phyloP scores from a whole-genome alignment of 2,329 filamentous ascomycete genomes.

The Aureobasidium namibiae region DNA sequence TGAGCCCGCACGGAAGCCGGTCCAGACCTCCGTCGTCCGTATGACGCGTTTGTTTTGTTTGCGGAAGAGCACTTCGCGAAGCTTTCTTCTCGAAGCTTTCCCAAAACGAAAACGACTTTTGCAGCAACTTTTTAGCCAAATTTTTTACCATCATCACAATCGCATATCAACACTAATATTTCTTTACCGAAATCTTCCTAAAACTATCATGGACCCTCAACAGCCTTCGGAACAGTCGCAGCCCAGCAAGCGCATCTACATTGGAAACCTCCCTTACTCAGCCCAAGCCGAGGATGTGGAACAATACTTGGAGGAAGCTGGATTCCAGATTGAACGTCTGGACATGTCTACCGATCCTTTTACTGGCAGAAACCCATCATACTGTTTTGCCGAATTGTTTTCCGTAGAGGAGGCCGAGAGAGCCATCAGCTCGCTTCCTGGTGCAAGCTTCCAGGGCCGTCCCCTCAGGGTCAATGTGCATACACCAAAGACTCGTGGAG shows the following conservation, averaged over 20 bases:
- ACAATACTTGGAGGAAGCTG: constrained; percentile 36
- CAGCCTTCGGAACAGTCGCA: neutral
- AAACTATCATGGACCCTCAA: neutral
- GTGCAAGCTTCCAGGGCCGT: constrained; percentile 48
- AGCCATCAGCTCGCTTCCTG: constrained; percentile 51
- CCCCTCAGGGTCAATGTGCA: constrained; percentile 50
- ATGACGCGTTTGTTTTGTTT: constrained; percentile 6
- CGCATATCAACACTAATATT: neutral
- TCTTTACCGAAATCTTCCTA: neutral
- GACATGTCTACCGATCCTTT: constrained; percentile 63
- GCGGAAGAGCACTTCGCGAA: neutral
- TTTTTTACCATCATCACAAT: neutral
- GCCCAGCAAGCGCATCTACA: constrained; percentile 32
- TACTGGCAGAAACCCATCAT: constrained; percentile 61
- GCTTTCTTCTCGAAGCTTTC: constrained; percentile 12
- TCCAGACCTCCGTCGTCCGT: neutral
- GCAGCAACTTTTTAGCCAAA: neutral
- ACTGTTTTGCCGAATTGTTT: constrained; percentile 64
- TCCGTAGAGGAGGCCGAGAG: constrained; percentile 48
- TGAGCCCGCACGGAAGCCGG: neutral
- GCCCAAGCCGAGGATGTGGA: constrained; percentile 45
- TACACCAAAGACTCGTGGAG: constrained; percentile 13
- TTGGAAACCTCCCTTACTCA: constrained; percentile 48
- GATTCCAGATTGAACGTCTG: constrained; percentile 42
- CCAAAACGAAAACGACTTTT: constrained; percentile 3